Base-by-base conservation (phyloP, 306 rosid genomes). In the Trifolium subterraneum region DNA sequence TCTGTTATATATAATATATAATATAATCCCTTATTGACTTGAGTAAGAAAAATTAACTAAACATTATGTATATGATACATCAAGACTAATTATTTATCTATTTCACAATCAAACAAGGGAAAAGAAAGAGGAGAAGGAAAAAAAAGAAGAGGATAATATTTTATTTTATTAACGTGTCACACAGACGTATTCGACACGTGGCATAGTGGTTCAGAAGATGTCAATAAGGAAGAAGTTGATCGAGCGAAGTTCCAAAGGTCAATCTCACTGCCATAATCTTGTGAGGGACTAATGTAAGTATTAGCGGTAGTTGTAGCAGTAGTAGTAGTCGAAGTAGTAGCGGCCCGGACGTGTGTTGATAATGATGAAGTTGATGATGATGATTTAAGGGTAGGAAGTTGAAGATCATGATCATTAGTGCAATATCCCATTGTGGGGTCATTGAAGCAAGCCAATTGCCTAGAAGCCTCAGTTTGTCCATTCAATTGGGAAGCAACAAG, bases 401-500 rank as follows among this genome's bases (percentile, higher is more conserved):
- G 95, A 3, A 82, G 86, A 68, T 80, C 88, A 62, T 81, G 80
- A 3, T 81, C 74, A 41, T 59, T 73, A 6, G 61, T 71, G 75
- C 78, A 69, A 31, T 70, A 83, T 3, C 25, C 65, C 64, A 77
- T 72, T 19, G 77, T 75, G 78, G 89, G 90, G 79, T 87, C 88
- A 41, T 56, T 74, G 76, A 87, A 90, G 55, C 89, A 74, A 4
- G 84, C 78, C 41, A 87, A 45, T 69, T 79, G 85, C 82, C 87
- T 78, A n/a, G 90, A 79, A 48, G 80, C 10, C 42, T 85, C 88
- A 1, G 77, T 76, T 47, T 86, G 90, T 31, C 94, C 93, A 68
- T 91, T 94, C 5, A 91, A 85, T 42, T 91, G 98, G 8, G 90
- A 91, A 2, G 97, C 98, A 5, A 91, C 94, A 0, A 94, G 83